Conservation (phyloP, 306 rosid species). For the Vicia sativa region DNA sequence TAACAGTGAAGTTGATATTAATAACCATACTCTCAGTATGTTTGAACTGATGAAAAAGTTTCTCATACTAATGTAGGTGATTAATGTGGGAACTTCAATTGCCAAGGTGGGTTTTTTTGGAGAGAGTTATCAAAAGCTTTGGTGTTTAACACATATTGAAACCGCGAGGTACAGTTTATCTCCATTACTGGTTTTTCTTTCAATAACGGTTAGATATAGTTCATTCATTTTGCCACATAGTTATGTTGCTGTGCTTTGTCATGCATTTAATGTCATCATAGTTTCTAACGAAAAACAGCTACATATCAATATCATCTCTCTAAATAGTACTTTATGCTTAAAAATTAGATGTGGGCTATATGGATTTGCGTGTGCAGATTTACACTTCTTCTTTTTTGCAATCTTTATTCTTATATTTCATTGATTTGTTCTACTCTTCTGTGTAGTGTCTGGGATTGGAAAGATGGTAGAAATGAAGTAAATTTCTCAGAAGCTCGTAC, state of each 20-base stretch:
- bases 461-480: constrained; percentile 62
- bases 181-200: constrained; percentile 15
- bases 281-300: constrained; percentile 16
- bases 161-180: constrained; percentile 68
- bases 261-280: constrained; percentile 2
- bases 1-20: not conserved
- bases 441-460: constrained; percentile 86
- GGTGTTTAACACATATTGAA: constrained; percentile 95
- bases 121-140: constrained; percentile 74
- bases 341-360: constrained; percentile 17
- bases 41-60: constrained; percentile 8
- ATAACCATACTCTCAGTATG: constrained; percentile 7
- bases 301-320: constrained; percentile 1
- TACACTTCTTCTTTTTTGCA: constrained; percentile 11
- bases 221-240: not conserved
- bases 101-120: constrained; percentile 88
- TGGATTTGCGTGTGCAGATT: constrained; percentile 31
- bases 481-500: constrained; percentile 76
- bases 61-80: constrained; percentile 57
- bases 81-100: constrained; percentile 84
- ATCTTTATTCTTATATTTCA: constrained; percentile 24
- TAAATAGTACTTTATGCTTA: not conserved
- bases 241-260: constrained; percentile 12
- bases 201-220: not conserved
- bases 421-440: constrained; percentile 31